Percentiles rank a stretch among this genome's conserved stretches.
phyloP scores from a whole-genome alignment of 768 basidiomycete species.

The Mycena maculata region DNA sequence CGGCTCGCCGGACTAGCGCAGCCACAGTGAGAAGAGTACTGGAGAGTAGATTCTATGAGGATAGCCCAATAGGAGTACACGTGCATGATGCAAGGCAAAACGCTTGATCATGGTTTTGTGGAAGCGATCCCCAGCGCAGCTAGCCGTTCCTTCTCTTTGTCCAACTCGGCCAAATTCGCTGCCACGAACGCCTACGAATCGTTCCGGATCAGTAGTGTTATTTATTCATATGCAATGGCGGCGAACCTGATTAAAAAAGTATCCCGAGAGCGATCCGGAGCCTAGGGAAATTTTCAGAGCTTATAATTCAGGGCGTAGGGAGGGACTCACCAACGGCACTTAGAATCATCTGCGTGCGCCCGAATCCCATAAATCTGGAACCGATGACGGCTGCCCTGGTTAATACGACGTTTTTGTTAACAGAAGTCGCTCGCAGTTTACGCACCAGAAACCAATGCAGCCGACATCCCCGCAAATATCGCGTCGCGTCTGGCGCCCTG shows the following conservation, averaged over 20 bases:
- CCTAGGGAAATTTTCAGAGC: background rate
- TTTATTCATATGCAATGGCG: background rate
- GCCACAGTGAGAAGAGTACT: too few species aligned
- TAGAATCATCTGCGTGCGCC: constrained; percentile 2
- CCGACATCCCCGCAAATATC: constrained; percentile 11
- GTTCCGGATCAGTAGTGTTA: background rate
- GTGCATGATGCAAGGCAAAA: too few species aligned
- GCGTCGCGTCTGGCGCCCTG: constrained; percentile 39
- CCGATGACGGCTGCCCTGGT: background rate
- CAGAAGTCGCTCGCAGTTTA: background rate
- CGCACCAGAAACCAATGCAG: background rate
- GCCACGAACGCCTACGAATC: background rate
- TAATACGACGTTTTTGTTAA: background rate
- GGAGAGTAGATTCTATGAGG: too few species aligned
- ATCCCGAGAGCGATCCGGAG: background rate
- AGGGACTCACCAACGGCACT: background rate
- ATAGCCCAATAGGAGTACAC: too few species aligned
- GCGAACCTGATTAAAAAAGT: background rate
- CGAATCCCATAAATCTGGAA: constrained; percentile 11
- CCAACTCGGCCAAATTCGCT: constrained; percentile 1
- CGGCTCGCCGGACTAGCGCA: too few species aligned
- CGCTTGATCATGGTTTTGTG: background rate
- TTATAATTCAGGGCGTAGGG: background rate
- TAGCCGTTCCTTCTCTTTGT: constrained; percentile 1
- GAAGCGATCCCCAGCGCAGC: background rate